Percentiles rank a stretch among this genome's conserved stretches.
Conservation (phyloP, 306 rosid genomes). For the Albizia julibrissin region DNA sequence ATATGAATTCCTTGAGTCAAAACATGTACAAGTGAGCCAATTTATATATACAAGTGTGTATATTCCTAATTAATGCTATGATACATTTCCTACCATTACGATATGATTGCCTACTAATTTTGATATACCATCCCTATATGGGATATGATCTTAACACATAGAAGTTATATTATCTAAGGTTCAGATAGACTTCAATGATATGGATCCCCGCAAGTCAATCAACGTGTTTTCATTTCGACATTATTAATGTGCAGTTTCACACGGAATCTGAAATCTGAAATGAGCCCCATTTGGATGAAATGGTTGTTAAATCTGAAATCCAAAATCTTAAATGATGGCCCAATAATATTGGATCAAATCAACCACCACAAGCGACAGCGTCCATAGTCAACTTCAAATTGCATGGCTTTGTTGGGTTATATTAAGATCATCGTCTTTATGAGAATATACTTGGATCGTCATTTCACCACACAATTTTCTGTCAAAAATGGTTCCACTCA, state of each 20-base stretch:
- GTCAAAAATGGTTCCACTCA: constrained; percentile 2
- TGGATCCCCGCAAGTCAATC: not conserved
- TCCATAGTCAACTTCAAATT: constrained; percentile 15
- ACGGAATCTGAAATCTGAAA: not conserved
- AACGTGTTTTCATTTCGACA: not conserved
- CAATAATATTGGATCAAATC: not conserved
- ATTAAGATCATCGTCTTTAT: constrained; percentile 36
- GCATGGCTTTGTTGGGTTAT: constrained; percentile 38
- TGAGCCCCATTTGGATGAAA: not conserved
- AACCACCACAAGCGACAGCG: not conserved
- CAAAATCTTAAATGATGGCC: not conserved
- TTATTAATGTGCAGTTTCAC: not conserved
- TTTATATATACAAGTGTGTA: too few relatives aligned
- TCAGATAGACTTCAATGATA: not conserved
- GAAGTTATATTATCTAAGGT: too few relatives aligned
- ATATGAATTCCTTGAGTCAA: too few relatives aligned
- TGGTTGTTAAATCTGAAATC: not conserved
- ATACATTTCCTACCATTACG: too few relatives aligned
- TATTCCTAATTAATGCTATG: too few relatives aligned
- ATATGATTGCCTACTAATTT: too few relatives aligned
- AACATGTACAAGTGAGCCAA: too few relatives aligned
- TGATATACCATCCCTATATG: too few relatives aligned
- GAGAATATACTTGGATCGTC: constrained; percentile 35
- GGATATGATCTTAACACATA: too few relatives aligned
- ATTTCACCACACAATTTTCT: constrained; percentile 16